Conservation (phyloP, 345 rosid genomes). For the Cardamine chenopodiifolia region DNA sequence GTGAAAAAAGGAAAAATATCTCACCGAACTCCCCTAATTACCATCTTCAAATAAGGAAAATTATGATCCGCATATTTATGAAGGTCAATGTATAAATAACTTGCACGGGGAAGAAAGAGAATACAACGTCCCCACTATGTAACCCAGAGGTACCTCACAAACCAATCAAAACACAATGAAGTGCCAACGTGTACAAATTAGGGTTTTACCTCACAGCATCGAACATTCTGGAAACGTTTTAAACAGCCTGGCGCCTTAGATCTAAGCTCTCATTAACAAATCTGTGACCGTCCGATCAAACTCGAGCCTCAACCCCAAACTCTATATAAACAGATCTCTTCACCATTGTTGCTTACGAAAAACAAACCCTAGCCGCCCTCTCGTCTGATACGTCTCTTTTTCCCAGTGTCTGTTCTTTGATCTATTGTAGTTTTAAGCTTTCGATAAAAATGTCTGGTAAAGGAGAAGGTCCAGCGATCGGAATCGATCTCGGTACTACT, state of each 20-base stretch:
- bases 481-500: conserved; percentile 73
- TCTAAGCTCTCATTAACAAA: conserved; percentile 14
- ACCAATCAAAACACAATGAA: conserved; percentile 3
- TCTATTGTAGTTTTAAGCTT: conserved; percentile 5
- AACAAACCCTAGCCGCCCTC: conserved; percentile 48
- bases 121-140: not conserved
- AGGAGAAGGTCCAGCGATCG: conserved; percentile 84
- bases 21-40: conserved; percentile 18
- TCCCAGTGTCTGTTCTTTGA: not conserved
- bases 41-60: conserved; percentile 15
- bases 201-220: conserved; percentile 29
- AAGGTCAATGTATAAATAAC: not conserved
- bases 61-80: conserved; percentile 31
- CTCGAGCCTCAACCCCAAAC: conserved; percentile 2
- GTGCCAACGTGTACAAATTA: conserved; percentile 20
- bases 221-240: conserved; percentile 39
- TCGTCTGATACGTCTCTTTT: not conserved
- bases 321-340: conserved; percentile 40
- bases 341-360: not conserved
- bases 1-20: not conserved
- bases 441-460: conserved; percentile 59
- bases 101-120: conserved; percentile 20
- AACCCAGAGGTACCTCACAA: conserved; percentile 4
- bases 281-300: conserved; percentile 43
- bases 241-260: conserved; percentile 40